Conservation (phyloP, 176 grass and related monocot species). For the Musa itinerans region DNA sequence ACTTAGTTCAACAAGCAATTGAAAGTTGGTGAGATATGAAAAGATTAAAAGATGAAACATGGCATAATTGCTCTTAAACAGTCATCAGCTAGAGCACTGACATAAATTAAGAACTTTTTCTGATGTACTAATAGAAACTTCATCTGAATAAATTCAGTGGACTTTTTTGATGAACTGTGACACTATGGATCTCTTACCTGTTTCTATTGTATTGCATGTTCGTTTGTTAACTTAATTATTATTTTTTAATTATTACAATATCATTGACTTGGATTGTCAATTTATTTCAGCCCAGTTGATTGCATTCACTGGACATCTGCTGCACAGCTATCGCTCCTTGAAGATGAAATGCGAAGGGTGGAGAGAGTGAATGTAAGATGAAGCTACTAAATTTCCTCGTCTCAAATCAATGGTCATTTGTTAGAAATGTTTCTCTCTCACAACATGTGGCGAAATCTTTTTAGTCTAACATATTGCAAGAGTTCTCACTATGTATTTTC, state of each 20-base stretch:
- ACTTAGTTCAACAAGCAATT: conserved; percentile 73
- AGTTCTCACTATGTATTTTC: not conserved
- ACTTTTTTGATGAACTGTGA: no score
- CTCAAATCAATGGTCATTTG: conserved; percentile 1
- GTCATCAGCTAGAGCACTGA: no score
- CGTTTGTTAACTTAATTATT: not conserved
- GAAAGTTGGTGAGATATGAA: conserved; percentile 55
- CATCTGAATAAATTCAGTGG: no score
- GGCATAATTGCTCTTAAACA: not conserved
- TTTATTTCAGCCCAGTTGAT: conserved; percentile 67
- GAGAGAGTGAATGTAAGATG: conserved; percentile 78
- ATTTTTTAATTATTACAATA: not conserved
- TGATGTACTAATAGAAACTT: no score
- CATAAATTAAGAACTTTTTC: no score
- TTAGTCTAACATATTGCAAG: not conserved
- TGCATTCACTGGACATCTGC: conserved; percentile 98
- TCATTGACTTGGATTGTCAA: conserved; percentile 16
- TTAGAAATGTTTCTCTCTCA: not conserved
- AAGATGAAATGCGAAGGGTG: conserved; percentile 83
- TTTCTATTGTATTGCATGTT: not conserved
- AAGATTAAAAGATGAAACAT: not conserved
- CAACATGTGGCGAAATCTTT: not conserved
- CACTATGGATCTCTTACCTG: not conserved
- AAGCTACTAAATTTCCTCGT: not conserved
- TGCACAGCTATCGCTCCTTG: conserved; percentile 77